Percentiles rank a stretch among this genome's conserved stretches.
Evolutionary conservation across 768 basidiomycete genomes (phyloP).

Genomic region (Lentinula sp.): DNA sequence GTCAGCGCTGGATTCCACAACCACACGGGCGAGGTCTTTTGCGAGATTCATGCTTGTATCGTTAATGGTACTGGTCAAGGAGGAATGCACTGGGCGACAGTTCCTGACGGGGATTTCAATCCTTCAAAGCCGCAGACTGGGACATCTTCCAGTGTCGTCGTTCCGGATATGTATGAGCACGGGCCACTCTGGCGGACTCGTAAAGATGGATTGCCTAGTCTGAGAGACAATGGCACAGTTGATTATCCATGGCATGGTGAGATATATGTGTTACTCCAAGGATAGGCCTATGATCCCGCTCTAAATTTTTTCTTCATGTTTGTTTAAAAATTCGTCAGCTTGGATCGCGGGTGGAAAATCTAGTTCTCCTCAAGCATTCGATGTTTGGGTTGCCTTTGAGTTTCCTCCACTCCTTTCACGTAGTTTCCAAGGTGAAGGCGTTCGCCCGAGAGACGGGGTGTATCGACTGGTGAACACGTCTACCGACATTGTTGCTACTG

Average conservation of each 20-base stretch:
- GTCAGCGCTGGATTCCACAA: constrained; percentile 9
- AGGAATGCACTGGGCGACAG: background rate
- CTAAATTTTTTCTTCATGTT: background rate
- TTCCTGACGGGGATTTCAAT: background rate
- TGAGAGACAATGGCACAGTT: constrained; percentile 13
- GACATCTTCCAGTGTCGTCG: background rate
- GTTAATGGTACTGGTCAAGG: constrained; percentile 11
- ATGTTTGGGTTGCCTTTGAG: constrained; percentile 10
- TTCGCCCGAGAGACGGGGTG: background rate
- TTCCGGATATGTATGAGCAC: constrained; percentile 14
- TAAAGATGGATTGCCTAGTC: constrained; percentile 5
- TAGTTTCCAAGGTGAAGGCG: background rate
- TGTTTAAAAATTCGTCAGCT: background rate
- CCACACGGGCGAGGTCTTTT: constrained; percentile 11
- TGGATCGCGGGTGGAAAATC: background rate
- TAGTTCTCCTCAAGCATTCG: background rate
- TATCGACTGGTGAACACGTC: background rate
- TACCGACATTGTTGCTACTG: background rate
- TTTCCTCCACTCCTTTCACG: background rate
- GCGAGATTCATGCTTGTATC: constrained; percentile 16
- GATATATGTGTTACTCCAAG: background rate
- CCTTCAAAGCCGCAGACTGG: background rate
- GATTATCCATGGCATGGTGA: constrained; percentile 18
- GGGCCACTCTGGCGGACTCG: constrained; percentile 16
- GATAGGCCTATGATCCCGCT: too few relatives aligned